Evolutionary conservation across 345 rosid genomes (phyloP).

Genomic region (Eucalyptus urophylla): DNA sequence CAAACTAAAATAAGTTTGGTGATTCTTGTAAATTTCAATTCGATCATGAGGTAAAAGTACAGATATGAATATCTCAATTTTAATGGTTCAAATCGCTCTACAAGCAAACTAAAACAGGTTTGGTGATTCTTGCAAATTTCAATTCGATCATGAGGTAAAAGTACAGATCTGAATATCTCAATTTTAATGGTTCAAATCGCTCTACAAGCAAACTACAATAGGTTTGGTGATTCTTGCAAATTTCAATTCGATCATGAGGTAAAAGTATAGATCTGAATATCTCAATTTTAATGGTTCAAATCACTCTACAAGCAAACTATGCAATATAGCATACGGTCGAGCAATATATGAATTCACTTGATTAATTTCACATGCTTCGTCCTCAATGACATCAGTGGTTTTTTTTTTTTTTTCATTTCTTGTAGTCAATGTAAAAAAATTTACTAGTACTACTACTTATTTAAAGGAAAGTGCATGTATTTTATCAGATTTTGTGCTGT

Average conservation of each 20-base stretch:
- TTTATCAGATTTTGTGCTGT: neutral
- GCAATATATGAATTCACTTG: no score
- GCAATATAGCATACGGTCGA: neutral
- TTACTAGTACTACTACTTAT: neutral
- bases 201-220: neutral
- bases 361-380: neutral
- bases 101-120: no score
- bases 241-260: neutral
- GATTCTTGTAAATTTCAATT: no score
- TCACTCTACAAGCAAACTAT: neutral
- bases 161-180: fast-evolving
- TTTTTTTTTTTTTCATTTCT: neutral
- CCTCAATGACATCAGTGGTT: neutral
- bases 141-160: neutral
- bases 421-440: neutral
- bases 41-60: no score
- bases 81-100: no score
- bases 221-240: no score
- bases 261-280: fast-evolving
- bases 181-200: neutral
- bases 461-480: neutral
- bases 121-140: neutral
- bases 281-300: neutral
- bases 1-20: no score
- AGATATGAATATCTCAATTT: no score